phyloP scores from a whole-genome alignment of 2,329 filamentous ascomycete genomes.

The Paramyrothecium roridum region DNA sequence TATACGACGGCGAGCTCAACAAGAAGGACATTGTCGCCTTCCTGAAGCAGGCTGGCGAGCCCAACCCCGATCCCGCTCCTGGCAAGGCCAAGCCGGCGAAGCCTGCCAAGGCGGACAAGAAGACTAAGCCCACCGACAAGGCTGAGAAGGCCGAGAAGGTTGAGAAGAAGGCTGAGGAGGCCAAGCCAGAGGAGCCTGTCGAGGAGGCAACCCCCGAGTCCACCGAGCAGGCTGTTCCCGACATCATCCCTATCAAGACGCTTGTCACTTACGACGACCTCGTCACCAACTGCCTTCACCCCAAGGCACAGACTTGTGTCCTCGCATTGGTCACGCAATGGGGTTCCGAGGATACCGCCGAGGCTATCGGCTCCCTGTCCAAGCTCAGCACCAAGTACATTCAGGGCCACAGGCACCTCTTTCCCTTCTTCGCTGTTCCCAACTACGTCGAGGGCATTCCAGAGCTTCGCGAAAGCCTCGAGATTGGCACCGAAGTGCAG shows the following conservation, averaged over 20 bases:
- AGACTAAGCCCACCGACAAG: constrained; percentile 34
- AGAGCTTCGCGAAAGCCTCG: constrained; percentile 50
- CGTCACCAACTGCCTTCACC: constrained; percentile 66
- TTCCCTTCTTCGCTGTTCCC: constrained; percentile 80
- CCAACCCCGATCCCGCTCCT: constrained; percentile 70
- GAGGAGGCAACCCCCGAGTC: constrained; percentile 22
- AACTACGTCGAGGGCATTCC: constrained; percentile 33
- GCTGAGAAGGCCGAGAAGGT: constrained; percentile 27
- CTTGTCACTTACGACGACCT: constrained; percentile 64
- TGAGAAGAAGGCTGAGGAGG: constrained; percentile 24
- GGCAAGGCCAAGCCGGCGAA: constrained; percentile 32
- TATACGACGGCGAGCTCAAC: constrained; percentile 81
- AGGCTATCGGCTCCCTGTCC: constrained; percentile 62
- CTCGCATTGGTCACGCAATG: constrained; percentile 66
- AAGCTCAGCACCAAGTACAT: constrained; percentile 75
- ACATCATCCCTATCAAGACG: constrained; percentile 61
- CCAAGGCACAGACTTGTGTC: constrained; percentile 79
- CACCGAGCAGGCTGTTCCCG: constrained; percentile 12
- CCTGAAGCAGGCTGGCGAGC: constrained; percentile 71
- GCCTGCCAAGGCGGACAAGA: constrained; percentile 34
- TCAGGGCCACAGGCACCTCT: constrained; percentile 63
- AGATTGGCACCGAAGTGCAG: constrained; percentile 59
- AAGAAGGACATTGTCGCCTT: constrained; percentile 81
- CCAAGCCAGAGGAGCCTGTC: constrained; percentile 16
- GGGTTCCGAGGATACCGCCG: constrained; percentile 47